Percentiles rank a stretch among this genome's conserved stretches.
phyloP scores from a whole-genome alignment of 371 early-diverging fungal species.

The Chytridiales sp. region DNA sequence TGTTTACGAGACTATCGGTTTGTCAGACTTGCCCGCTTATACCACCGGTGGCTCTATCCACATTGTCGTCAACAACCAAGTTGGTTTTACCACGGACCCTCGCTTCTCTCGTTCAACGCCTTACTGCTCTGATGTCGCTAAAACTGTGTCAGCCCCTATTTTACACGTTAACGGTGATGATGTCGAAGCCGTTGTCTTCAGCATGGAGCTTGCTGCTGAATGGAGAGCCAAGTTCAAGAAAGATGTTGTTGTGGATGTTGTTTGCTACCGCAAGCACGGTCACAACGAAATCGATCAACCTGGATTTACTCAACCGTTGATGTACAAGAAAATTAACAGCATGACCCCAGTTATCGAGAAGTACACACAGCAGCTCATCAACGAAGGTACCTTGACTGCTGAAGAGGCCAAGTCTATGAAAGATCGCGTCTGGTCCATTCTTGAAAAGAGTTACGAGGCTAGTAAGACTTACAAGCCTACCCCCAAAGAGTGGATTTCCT shows the following conservation, averaged over 20 bases:
- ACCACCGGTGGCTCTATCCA: slow-evolving; percentile 96
- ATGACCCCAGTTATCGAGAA: slow-evolving; percentile 79
- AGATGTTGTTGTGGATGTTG: slow-evolving; percentile 94
- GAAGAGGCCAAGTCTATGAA: slow-evolving; percentile 82
- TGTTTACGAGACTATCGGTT: slow-evolving; percentile 95
- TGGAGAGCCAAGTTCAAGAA: slow-evolving; percentile 94
- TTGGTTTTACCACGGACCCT: slow-evolving; percentile 97
- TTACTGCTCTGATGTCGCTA: slow-evolving; percentile 97
- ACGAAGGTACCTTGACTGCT: slow-evolving; percentile 79
- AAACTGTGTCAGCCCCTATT: slow-evolving; percentile 92
- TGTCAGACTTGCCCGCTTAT: slow-evolving; percentile 91
- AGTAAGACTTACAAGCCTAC: slow-evolving; percentile 87
- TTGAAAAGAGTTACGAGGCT: slow-evolving; percentile 86
- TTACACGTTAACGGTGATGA: slow-evolving; percentile 98
- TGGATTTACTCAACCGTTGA: slow-evolving; percentile 95
- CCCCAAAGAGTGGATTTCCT: slow-evolving; percentile 91
- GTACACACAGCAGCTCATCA: slow-evolving; percentile 77
- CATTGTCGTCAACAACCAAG: slow-evolving; percentile 97
- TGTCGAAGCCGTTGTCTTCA: slow-evolving; percentile 92
- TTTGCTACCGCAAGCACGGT: slow-evolving; percentile 95
- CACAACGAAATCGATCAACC: slow-evolving; percentile 99
- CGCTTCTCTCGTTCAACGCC: slow-evolving; percentile 92
- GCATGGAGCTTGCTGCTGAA: slow-evolving; percentile 90
- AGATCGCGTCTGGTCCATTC: slow-evolving; percentile 83
- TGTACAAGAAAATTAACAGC: slow-evolving; percentile 87